Conservation (phyloP, 2,329 filamentous ascomycete species). For the Arthrobotrys entomopaga region DNA sequence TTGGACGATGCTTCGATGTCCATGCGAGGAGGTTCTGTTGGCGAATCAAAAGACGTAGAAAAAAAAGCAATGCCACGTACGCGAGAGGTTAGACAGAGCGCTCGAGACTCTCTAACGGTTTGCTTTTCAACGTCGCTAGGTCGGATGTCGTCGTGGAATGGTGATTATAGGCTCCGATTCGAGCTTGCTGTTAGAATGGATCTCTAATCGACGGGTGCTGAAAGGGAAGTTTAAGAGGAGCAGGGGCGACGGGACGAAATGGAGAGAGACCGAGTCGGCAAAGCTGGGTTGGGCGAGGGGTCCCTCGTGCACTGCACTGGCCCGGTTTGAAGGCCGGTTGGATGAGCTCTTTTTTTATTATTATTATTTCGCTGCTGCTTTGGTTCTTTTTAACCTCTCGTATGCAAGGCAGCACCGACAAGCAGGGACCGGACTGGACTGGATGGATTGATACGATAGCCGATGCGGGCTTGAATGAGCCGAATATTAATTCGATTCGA, state of each 20-base stretch:
- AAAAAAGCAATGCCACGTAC: slow-evolving; percentile 59
- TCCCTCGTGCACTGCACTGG: too few species aligned
- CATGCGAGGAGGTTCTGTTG: slow-evolving; percentile 56
- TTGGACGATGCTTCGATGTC: slow-evolving; percentile 72
- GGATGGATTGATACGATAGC: not conserved
- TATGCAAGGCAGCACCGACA: too few species aligned
- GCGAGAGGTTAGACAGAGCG: slow-evolving; percentile 61
- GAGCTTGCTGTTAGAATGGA: not conserved
- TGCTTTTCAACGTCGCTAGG: not conserved
- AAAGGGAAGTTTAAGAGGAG: not conserved
- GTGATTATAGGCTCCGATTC: not conserved
- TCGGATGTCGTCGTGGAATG: not conserved
- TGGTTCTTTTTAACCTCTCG: too few species aligned
- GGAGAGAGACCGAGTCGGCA: not conserved
- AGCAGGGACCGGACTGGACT: too few species aligned
- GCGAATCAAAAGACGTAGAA: slow-evolving; percentile 46
- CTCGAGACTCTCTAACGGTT: not conserved
- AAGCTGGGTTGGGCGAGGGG: too few species aligned
- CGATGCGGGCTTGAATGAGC: slow-evolving; percentile 2
- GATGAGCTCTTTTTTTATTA: too few species aligned
- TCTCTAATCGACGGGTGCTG: too few species aligned
- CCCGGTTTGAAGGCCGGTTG: too few species aligned
- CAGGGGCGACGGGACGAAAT: not conserved
- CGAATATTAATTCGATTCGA: not conserved
- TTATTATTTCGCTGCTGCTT: too few species aligned